Base-by-base conservation (phyloP, 768 basidiomycete species). In the Porpolomopsis calyptriformis region DNA sequence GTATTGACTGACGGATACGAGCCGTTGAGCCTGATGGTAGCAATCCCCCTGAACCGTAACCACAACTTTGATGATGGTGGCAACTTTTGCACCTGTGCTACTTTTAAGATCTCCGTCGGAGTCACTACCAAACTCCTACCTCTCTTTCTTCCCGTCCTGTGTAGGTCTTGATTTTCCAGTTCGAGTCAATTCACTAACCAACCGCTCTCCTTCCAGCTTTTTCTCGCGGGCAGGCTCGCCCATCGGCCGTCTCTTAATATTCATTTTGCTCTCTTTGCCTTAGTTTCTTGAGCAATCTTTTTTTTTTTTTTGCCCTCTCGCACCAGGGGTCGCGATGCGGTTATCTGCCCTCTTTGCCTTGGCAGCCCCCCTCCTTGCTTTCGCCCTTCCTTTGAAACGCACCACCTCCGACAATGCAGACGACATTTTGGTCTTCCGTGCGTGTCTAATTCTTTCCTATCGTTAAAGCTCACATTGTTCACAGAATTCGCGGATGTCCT, bases 401-500 rank as follows among this genome's bases (percentile, higher is more conserved):
- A 62, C 60, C 23, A 71, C 67, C 57, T 67, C 69, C 43, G 65
- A 64, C 14, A 31, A 31, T 23, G 65, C 62, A 42, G 59, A 68
- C 3, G 74, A 80, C 57, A 58, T 80, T 24, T 53, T 77, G 54
- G 78, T 82, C 22, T 69, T 80, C 59, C 69, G 82, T 83, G 63
- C 54, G 80, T 74, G 7, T 49, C 34, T 47, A 1, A 50, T 10
- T 24, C 34, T 14, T 19, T 25, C n/a, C 11, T 2, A 39, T 31
- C 24, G 10, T 5, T 46, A 19, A 11, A 4, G 16, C 14, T 14
- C 29, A 14, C 7, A 31, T 31, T 31, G 7, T 31, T 46, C 10
- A 5, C 56, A 88, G 86, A 79, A 57, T 88, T 88, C 52, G 83
- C 85, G 36, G 68, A 78, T 58, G 78, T 84, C 39, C 68, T 89